These are phyloP conservation scores for Sordariomycetes sp. DNA, from an alignment of 2,329 filamentous ascomycete species.

Conservation along the genomic window DNA sequence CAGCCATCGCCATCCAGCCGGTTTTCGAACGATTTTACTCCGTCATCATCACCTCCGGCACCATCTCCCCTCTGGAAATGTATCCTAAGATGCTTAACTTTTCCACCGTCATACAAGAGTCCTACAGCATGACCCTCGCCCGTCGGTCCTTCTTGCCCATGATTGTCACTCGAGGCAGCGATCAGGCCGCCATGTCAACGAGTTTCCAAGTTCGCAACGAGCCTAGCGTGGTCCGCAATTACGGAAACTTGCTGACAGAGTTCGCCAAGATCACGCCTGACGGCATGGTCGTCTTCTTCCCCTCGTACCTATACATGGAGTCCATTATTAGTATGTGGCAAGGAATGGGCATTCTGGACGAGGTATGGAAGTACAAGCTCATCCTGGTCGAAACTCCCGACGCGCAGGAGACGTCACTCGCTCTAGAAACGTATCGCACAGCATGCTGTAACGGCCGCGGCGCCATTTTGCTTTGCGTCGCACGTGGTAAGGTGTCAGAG, in stretches of 20 bases:
- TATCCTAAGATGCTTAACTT: slow-evolving; percentile 99
- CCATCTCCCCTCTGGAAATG: slow-evolving; percentile 94
- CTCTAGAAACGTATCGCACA: slow-evolving; percentile 91
- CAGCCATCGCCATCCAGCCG: slow-evolving; percentile 94
- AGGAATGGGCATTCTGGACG: slow-evolving; percentile 93
- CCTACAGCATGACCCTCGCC: slow-evolving; percentile 93
- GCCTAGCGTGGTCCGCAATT: slow-evolving; percentile 93
- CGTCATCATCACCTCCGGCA: slow-evolving; percentile 96
- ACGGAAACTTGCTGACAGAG: slow-evolving; percentile 85
- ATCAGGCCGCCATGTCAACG: slow-evolving; percentile 87
- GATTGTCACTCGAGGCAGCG: slow-evolving; percentile 91
- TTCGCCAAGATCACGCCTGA: slow-evolving; percentile 95
- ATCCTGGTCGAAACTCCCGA: slow-evolving; percentile 97
- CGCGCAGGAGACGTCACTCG: slow-evolving; percentile 91
- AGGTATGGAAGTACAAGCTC: slow-evolving; percentile 98
- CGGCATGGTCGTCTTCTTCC: slow-evolving; percentile 98
- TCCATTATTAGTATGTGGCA: slow-evolving; percentile 99
- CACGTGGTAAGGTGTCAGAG: slow-evolving; percentile 92
- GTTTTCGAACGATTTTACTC: slow-evolving; percentile 97
- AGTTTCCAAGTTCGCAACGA: slow-evolving; percentile 95
- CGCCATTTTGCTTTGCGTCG: slow-evolving; percentile 87
- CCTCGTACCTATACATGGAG: slow-evolving; percentile 98
- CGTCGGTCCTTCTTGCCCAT: slow-evolving; percentile 93
- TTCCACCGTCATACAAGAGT: slow-evolving; percentile 85
- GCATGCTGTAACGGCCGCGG: slow-evolving; percentile 96